These are phyloP conservation scores for Diplodia mutila DNA, from an alignment of 2,329 filamentous ascomycete species.

Conservation along the genomic window DNA sequence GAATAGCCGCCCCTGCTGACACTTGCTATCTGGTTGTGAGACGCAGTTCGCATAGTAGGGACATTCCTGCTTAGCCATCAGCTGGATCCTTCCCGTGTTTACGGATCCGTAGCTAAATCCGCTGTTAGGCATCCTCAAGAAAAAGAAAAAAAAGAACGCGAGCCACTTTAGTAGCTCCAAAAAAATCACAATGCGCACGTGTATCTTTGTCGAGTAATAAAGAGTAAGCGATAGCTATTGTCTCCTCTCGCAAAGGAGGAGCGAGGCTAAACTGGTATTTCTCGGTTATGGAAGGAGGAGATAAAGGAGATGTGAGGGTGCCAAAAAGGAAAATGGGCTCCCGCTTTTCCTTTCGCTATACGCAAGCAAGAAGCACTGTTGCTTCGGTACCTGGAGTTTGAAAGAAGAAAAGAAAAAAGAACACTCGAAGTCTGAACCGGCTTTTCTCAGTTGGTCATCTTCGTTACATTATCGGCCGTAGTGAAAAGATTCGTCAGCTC, in stretches of 20 bases:
- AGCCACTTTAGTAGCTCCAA: not conserved
- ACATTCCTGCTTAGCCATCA: not conserved
- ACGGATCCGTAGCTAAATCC: no score
- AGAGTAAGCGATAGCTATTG: not conserved
- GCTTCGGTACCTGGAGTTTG: not conserved
- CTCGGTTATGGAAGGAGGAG: not conserved
- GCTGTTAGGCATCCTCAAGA: not conserved
- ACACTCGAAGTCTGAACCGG: not conserved
- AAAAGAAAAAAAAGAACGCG: not conserved
- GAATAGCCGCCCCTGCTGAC: not conserved
- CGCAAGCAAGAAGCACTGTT: constrained; percentile 1
- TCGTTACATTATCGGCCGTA: constrained; percentile 1
- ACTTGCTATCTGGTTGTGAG: not conserved
- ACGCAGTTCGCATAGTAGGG: not conserved
- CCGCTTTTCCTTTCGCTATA: constrained; percentile 4
- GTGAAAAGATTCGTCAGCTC: constrained; percentile 1
- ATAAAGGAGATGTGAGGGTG: not conserved
- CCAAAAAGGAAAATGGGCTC: constrained; percentile 1
- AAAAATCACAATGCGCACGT: not conserved
- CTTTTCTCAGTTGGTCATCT: not conserved
- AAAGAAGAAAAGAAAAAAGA: not conserved
- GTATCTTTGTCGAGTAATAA: not conserved
- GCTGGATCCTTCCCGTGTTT: not conserved
- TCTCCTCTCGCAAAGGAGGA: not conserved
- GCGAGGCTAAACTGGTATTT: not conserved